Base-by-base conservation (phyloP, 2,329 filamentous ascomycete genomes). In the Penicillium sp. region DNA sequence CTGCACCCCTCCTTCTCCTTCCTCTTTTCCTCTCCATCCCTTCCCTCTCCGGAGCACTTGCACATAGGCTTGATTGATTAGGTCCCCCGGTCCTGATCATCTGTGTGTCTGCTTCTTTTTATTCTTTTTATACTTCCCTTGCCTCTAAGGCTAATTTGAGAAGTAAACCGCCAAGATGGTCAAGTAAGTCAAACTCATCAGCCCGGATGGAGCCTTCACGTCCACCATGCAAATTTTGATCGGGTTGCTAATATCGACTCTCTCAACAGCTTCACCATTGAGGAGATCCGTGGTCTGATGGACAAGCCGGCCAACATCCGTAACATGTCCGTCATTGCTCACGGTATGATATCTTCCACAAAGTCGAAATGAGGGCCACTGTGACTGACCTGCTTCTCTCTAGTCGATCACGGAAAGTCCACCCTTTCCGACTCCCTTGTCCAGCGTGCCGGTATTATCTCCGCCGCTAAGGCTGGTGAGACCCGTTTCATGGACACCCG, bases 311-410 rank as follows among this genome's bases (percentile, higher is more conserved):
- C 79, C 74, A 88, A 87, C 80, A 87, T 88, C 80, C 84, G 86
- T 76, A 98, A 98, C 88, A 98, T 97, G 93, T 97, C 92, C 84
- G 95, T 99, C 80, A 98, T 98, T 91, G 95, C 95, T 80, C 95
- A 99, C 85, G 93, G 84, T 86, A 80, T 76, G 82, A 26, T 16
- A 9, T 50, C 21, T 11, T 19, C 47, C 21, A 3, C 9, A 24
- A n/a, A 14, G 10, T 56, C 37, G 50, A 49, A 45, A 29, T 8
- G 50, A 13, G 19, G 13, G 47, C 58, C 35, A 48, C 44, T 21
- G 21, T 45, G 26, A 52, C 55, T 60, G 48, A 64, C 26, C 24
- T 50, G 48, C 19, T 47, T 44, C 47, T 59, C 51, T 57, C 61
- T 66, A 86, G 86, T 99, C 88, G 95, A 99, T 83, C 95, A 99